Base-by-base conservation (phyloP, 2,329 filamentous ascomycete species). In the Colletotrichum coccodes region DNA sequence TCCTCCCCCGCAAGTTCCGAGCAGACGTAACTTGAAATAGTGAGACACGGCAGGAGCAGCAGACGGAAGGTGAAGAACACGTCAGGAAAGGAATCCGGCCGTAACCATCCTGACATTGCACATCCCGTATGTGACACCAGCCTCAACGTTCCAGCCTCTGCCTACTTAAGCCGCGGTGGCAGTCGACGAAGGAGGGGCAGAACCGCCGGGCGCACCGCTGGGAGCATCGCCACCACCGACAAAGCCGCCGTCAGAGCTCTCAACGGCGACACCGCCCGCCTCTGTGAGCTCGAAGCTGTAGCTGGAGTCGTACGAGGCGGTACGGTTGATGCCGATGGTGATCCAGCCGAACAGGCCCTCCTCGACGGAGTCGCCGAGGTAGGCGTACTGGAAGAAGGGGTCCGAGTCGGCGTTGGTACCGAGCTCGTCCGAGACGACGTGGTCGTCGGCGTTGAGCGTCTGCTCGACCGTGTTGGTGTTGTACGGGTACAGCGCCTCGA, bases 371-470 rank as follows among this genome's bases (percentile, higher is more conserved):
- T 87, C 83, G 3, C 86, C 86, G 8, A 89, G 79, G 18, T 83
- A 79, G 12, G 84, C 81, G 69, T 87, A 87, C 73, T 88, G 80
- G 60, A 87, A 77, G 71, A 87, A 80, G 1, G 86, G 87, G 71
- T 86, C 84, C 63, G 85, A 85, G 57, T 81, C 79, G 6, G 79
- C 81, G 52, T 82, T 82, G 53, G 14, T 26, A n/a, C 83, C 82
- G 67, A 84, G 80, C 73, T 81, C 75, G 28, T 36, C 62, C 23
- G 79, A 71, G 49, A 86, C 80, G 56, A 86, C 83, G n/a, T 70
- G 68, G 73, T 89, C 86, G 0, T 85, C 77, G 16, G 46, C 47
- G 62, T 69, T 69, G 53, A 56, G 56, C 14, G 66, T 66, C 8
- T 46, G 16, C n/a, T 36, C 49, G 52, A 57, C 49, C 18, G 44